phyloP scores from a whole-genome alignment of 345 rosid species.

The Eucalyptus microcorys region DNA sequence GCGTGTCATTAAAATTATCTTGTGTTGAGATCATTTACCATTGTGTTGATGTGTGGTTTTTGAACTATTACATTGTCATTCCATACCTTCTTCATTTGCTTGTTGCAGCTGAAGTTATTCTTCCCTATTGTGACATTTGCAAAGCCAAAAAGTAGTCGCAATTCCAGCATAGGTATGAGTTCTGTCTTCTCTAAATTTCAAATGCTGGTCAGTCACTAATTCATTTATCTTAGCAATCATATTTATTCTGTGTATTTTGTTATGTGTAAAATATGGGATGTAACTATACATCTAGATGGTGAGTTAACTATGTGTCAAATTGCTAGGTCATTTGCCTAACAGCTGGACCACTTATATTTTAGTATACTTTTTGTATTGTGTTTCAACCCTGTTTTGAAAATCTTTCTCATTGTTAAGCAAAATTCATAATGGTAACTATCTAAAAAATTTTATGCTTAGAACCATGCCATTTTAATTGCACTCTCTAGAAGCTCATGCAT shows the following conservation, averaged over 20 bases:
- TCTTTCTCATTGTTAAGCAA: neutral
- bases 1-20: neutral
- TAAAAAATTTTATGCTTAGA: neutral
- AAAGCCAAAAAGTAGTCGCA: constrained; percentile 97
- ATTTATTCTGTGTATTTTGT: neutral
- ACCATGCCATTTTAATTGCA: neutral
- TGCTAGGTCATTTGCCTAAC: neutral
- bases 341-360: neutral
- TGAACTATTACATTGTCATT: neutral
- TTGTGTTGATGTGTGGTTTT: neutral
- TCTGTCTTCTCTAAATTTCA: neutral
- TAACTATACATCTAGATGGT: neutral
- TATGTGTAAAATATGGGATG: neutral
- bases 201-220: neutral
- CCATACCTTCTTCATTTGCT: neutral
- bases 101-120: constrained; percentile 71
- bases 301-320: neutral
- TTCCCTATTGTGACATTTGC: constrained; percentile 92
- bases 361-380: neutral
- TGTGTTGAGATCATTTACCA: neutral
- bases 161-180: constrained; percentile 88
- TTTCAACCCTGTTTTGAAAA: neutral
- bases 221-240: neutral
- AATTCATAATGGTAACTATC: neutral
- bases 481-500: neutral